phyloP scores from a whole-genome alignment of 306 rosid species.

The Clitoria ternatea region DNA sequence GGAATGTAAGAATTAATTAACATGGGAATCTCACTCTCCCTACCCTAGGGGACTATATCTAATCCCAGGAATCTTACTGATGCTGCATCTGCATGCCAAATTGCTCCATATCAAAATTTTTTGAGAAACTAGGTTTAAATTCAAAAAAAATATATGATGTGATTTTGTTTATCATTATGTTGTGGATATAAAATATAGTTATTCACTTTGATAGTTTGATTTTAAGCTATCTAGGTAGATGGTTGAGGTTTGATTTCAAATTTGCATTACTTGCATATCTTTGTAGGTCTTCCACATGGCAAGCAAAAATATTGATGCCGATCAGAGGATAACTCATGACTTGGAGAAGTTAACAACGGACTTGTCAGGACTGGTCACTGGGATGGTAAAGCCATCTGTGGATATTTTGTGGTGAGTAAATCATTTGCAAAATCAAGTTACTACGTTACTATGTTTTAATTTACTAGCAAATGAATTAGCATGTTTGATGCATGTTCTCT shows the following conservation, averaged over 20 bases:
- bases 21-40: background rate
- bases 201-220: background rate
- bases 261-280: conserved; percentile 26
- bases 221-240: background rate
- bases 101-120: background rate
- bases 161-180: background rate
- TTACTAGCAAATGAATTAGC: background rate
- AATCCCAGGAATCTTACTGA: background rate
- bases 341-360: conserved; percentile 75
- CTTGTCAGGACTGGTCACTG: conserved; percentile 80
- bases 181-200: background rate
- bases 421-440: background rate
- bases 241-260: conserved; percentile 2
- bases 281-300: conserved; percentile 82
- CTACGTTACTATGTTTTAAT: background rate
- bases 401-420: conserved; percentile 78
- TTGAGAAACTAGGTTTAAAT: background rate
- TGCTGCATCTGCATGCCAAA: background rate
- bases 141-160: background rate
- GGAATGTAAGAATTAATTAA: background rate
- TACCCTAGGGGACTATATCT: background rate
- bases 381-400: conserved; percentile 89
- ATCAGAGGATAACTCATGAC: conserved; percentile 85
- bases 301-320: conserved; percentile 69
- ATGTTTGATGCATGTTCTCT: background rate